Conservation (phyloP, 768 basidiomycete genomes). For the Piloderma croceum region DNA sequence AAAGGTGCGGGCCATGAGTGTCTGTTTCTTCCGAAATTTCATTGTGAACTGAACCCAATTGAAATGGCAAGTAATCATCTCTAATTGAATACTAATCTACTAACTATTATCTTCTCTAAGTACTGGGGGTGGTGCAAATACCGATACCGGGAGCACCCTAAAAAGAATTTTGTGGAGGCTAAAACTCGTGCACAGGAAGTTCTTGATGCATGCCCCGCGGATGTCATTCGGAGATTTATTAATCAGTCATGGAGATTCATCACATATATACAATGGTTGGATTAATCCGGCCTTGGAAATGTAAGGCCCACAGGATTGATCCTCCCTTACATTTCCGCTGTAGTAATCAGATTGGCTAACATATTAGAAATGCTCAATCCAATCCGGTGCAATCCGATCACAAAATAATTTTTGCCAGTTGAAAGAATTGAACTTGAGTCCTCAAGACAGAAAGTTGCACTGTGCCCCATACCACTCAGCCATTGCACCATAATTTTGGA, state of each 20-base stretch:
- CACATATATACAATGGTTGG: too few species aligned
- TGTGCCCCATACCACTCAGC: too few species aligned
- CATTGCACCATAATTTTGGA: too few species aligned
- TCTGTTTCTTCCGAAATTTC: conserved; percentile 40
- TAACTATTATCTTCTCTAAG: conserved; percentile 9
- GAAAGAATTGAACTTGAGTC: too few species aligned
- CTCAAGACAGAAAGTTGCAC: too few species aligned
- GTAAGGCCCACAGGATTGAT: too few species aligned
- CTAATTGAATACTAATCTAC: not conserved
- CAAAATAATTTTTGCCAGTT: too few species aligned
- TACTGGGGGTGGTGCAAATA: conserved; percentile 36
- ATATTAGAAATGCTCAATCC: too few species aligned
- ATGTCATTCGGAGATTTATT: conserved; percentile 32
- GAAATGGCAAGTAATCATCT: conserved; percentile 33
- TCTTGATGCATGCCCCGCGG: conserved; percentile 32
- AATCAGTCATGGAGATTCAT: conserved; percentile 31
- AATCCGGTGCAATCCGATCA: too few species aligned
- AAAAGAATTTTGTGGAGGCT: conserved; percentile 26
- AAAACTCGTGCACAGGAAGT: conserved; percentile 22
- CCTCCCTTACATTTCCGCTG: too few species aligned
- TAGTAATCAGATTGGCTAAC: too few species aligned
- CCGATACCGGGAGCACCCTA: conserved; percentile 25
- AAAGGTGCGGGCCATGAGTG: conserved; percentile 28
- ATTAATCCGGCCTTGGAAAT: too few species aligned
- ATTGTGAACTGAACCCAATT: conserved; percentile 44